phyloP scores from a whole-genome alignment of 2,329 filamentous ascomycete genomes.

The Pseudopithomyces maydicus region DNA sequence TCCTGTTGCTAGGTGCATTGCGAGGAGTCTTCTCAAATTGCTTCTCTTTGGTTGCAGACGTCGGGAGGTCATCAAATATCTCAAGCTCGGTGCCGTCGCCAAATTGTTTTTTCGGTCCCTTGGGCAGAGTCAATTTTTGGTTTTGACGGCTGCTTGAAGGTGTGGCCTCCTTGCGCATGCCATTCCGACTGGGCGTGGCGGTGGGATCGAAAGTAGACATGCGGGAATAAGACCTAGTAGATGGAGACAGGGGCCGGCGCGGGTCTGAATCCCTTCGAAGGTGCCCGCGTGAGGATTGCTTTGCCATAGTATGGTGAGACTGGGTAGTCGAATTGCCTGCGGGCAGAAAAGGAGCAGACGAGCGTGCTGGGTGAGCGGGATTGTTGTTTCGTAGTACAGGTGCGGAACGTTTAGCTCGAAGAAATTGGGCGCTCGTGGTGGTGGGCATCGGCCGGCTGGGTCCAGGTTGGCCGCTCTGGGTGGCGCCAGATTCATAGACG shows the following conservation, averaged over 20 bases:
- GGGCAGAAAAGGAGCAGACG: constrained; percentile 76
- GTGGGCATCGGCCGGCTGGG: constrained; percentile 61
- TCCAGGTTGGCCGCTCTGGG: constrained; percentile 66
- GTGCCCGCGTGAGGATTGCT: constrained; percentile 69
- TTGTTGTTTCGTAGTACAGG: constrained; percentile 58
- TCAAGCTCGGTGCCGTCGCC: constrained; percentile 93
- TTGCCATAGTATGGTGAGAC: constrained; percentile 78
- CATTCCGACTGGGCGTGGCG: constrained; percentile 55
- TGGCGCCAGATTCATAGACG: constrained; percentile 85
- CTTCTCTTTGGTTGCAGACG: constrained; percentile 79
- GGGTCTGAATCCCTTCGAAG: constrained; percentile 84
- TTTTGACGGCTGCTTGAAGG: constrained; percentile 58
- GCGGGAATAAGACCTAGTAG: constrained; percentile 52
- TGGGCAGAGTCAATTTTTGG: constrained; percentile 54
- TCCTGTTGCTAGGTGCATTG: constrained; percentile 69
- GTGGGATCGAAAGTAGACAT: constrained; percentile 54
- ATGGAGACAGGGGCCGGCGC: constrained; percentile 52
- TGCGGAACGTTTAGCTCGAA: constrained; percentile 66
- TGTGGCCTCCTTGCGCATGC: constrained; percentile 51
- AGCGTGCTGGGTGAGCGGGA: constrained; percentile 63
- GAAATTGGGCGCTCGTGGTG: constrained; percentile 58
- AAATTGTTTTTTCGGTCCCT: constrained; percentile 57
- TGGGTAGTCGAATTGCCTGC: constrained; percentile 74
- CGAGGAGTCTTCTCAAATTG: constrained; percentile 82
- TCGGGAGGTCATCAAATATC: constrained; percentile 91